Conservation (phyloP, 768 basidiomycete species). For the Termitomyces sp. region DNA sequence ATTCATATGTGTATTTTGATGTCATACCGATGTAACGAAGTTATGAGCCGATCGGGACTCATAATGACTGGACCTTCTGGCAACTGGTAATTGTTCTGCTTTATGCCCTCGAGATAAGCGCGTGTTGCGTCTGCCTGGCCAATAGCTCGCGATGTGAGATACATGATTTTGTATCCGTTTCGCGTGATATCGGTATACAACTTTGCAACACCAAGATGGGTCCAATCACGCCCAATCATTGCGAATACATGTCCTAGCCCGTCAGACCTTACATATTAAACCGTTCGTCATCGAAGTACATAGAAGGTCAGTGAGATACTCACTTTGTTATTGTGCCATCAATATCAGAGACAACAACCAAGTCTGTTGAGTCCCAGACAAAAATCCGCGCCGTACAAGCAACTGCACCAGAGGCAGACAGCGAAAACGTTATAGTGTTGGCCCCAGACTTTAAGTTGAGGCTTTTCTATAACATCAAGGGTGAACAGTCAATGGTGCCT, state of each 20-base stretch:
- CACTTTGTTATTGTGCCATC: slow-evolving; percentile 99
- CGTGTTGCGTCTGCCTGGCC: slow-evolving; percentile 97
- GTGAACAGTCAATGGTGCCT: neutral
- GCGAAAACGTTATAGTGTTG: slow-evolving; percentile 90
- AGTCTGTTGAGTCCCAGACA: slow-evolving; percentile 90
- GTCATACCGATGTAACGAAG: slow-evolving; percentile 83
- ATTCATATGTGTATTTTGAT: neutral
- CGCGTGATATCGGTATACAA: slow-evolving; percentile 92
- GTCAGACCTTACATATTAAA: slow-evolving; percentile 61
- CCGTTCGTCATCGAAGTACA: neutral
- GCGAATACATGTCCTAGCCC: slow-evolving; percentile 95
- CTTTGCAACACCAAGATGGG: slow-evolving; percentile 94
- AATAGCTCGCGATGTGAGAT: slow-evolving; percentile 94
- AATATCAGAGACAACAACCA: slow-evolving; percentile 92
- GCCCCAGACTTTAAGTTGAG: slow-evolving; percentile 81
- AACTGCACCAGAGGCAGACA: slow-evolving; percentile 74
- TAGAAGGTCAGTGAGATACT: neutral
- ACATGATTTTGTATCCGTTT: slow-evolving; percentile 98
- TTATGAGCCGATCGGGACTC: slow-evolving; percentile 95
- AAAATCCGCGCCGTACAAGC: slow-evolving; percentile 93
- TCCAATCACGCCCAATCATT: slow-evolving; percentile 98
- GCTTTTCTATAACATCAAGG: slow-evolving; percentile 54
- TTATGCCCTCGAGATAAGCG: slow-evolving; percentile 90
- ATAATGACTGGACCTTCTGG: slow-evolving; percentile 98
- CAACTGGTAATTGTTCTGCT: slow-evolving; percentile 93